Base-by-base conservation (phyloP, 495 filamentous ascomycete genomes). In the Chaetomium tenue region DNA sequence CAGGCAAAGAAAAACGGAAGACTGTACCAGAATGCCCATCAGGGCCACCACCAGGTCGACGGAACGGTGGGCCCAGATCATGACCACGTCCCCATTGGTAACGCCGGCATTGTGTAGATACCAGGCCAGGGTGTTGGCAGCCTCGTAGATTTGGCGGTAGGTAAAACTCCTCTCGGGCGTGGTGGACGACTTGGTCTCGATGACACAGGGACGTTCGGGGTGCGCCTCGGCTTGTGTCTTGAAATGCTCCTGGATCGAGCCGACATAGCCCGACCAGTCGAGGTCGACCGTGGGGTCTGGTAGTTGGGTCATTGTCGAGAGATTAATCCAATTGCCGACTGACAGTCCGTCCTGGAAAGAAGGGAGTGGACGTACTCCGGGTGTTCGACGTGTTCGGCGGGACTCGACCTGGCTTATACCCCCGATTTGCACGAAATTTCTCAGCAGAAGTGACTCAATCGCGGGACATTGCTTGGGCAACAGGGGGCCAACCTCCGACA, bases 131-230 rank as follows among this genome's bases (percentile, higher is more conserved):
- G 86, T 81, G 70, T 96, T 95, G 13, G 90, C 89, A 0, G 89
- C 89, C 75, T 96, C 88, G 72, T 92, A 86, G 65, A 98, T 96
- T 70, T 97, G 91, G 63, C 78, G 76, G 75, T 98, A 98, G 3
- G 89, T 96, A 71, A 96, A 98, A 33, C 81, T 74, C 56, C 93
- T 81, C 64, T 78, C 71, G 5, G 88, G 80, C 1, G 83, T 79
- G 2, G 73, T 82, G 25, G 77, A 81, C 6, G 86, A 86, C 48
- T 83, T 84, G 2, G 94, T 97, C 71, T 97, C 93, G 3, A 91
- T 80, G 12, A 98, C 91, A 68, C 92, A 97, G 26, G 86, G 79
- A 68, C 87, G 82, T 18, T 91, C 88, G 3, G 93, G 92, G 71
- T 93, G 86, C 50, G 78, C 85, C 63, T 84, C 76, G 1, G 90